Evolutionary conservation across 1,284 basidiomycete genomes (phyloP).

Genomic region (Phenoliferia sp.): DNA sequence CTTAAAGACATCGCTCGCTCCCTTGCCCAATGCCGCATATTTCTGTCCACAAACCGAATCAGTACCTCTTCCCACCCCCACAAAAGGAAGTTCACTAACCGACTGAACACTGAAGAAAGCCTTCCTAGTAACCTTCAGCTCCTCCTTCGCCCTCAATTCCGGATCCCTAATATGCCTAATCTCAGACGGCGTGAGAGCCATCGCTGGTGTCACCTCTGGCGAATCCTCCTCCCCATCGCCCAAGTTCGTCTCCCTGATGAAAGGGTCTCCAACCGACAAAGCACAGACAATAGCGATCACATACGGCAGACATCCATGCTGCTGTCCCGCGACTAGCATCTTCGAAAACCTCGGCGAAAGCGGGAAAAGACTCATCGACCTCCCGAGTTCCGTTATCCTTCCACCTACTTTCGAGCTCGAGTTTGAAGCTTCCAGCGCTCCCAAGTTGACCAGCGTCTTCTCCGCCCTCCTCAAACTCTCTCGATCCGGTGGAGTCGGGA

Average conservation of each 20-base stretch:
- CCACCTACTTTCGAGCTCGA: conserved; percentile 43
- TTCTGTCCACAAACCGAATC: conserved; percentile 47
- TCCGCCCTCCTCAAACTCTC: conserved; percentile 74
- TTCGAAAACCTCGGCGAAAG: conserved; percentile 87
- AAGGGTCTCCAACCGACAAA: conserved; percentile 92
- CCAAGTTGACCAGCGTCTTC: conserved; percentile 70
- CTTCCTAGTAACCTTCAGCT: conserved; percentile 58
- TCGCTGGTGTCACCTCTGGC: conserved; percentile 42
- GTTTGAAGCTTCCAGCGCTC: conserved; percentile 61
- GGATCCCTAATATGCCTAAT: conserved; percentile 57
- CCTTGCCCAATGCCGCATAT: conserved; percentile 75
- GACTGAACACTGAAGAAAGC: conserved; percentile 74
- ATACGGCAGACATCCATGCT: conserved; percentile 87
- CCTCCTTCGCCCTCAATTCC: conserved; percentile 61
- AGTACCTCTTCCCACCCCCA: conserved; percentile 10
- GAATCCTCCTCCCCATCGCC: conserved; percentile 49
- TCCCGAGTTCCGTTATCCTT: conserved; percentile 81
- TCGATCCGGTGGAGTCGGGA: conserved; percentile 93
- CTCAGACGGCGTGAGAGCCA: conserved; percentile 46
- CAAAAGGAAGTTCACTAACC: conserved; percentile 47
- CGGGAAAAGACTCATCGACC: conserved; percentile 88
- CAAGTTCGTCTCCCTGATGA: conserved; percentile 73
- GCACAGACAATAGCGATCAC: conserved; percentile 87
- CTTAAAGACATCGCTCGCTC: conserved; percentile 83
- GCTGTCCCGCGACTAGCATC: conserved; percentile 88